Percentiles rank a stretch among this genome's conserved stretches.
phyloP scores from a whole-genome alignment of 768 basidiomycete species.

The Boletellus ananas region DNA sequence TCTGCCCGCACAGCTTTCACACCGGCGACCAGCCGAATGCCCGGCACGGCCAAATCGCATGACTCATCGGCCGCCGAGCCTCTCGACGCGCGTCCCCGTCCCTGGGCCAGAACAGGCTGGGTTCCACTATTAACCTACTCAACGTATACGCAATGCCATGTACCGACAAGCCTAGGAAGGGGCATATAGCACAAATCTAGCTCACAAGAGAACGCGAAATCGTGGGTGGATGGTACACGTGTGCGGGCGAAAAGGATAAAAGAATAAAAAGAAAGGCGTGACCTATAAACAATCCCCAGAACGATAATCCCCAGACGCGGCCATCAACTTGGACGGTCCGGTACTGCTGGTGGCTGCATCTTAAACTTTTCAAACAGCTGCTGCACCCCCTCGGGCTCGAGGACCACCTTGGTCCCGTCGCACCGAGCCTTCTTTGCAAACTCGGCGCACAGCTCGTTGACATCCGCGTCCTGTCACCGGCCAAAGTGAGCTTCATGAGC shows the following conservation, averaged over 20 bases:
- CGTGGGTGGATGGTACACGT: constrained; percentile 12
- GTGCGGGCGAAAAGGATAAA: constrained; percentile 9
- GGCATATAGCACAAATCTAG: too few species aligned
- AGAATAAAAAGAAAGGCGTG: constrained; percentile 12
- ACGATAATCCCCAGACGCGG: neutral
- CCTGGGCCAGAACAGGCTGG: too few species aligned
- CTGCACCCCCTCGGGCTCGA: constrained; percentile 49
- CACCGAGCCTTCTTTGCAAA: constrained; percentile 81
- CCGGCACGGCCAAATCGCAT: too few species aligned
- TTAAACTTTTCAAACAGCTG: constrained; percentile 42
- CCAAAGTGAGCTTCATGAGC: constrained; percentile 1
- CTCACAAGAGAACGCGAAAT: too few species aligned
- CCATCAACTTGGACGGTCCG: constrained; percentile 16
- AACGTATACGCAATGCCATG: too few species aligned
- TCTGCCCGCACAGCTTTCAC: too few species aligned
- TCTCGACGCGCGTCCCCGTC: too few species aligned
- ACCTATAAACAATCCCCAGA: neutral
- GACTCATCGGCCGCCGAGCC: too few species aligned
- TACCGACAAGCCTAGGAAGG: too few species aligned
- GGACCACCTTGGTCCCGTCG: constrained; percentile 78
- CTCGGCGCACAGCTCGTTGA: constrained; percentile 74
- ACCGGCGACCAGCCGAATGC: too few species aligned
- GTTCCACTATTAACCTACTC: too few species aligned
- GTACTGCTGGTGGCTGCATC: constrained; percentile 13
- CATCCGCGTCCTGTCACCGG: constrained; percentile 59